phyloP scores from a whole-genome alignment of 2,329 filamentous ascomycete species.

The Pezicula rhizophila region DNA sequence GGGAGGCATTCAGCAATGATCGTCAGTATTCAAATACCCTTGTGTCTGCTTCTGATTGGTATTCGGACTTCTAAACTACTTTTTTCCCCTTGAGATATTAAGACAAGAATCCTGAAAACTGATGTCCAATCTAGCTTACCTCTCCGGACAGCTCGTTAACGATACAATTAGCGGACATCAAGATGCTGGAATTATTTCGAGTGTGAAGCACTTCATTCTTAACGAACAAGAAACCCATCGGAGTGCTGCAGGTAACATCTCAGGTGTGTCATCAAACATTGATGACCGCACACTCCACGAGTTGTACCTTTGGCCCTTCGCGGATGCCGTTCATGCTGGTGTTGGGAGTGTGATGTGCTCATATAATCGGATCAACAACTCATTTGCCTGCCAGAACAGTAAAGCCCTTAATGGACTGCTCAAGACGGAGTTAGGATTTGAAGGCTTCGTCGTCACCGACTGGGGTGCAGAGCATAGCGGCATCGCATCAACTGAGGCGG shows the following conservation, averaged over 20 bases:
- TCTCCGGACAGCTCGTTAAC: conserved; percentile 40
- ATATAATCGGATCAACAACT: conserved; percentile 68
- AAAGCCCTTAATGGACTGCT: conserved; percentile 74
- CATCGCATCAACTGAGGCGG: conserved; percentile 69
- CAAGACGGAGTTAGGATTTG: conserved; percentile 80
- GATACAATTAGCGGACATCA: conserved; percentile 65
- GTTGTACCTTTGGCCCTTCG: conserved; percentile 81
- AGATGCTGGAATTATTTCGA: conserved; percentile 64
- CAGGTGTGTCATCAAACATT: not conserved
- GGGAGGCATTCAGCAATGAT: conserved; percentile 54
- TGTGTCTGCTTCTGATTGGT: too few species aligned
- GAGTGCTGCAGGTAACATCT: not conserved
- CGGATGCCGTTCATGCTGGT: conserved; percentile 69
- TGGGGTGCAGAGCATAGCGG: conserved; percentile 81
- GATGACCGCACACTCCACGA: conserved; percentile 59
- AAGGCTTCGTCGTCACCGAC: conserved; percentile 78
- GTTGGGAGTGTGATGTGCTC: conserved; percentile 77
- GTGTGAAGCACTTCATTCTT: conserved; percentile 31
- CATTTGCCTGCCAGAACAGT: conserved; percentile 65
- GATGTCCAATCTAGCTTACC: conserved; percentile 38
- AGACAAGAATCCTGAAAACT: not conserved
- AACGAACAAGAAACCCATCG: not conserved
- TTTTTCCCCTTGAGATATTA: not conserved
- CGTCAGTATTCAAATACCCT: too few species aligned
- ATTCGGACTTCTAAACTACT: too few species aligned